A percentile compares a stretch with the other conserved stretches of the same genome.
Evolutionary conservation across 495 filamentous ascomycete species (phyloP).

Genomic region (Chaetomidium leptoderma): DNA sequence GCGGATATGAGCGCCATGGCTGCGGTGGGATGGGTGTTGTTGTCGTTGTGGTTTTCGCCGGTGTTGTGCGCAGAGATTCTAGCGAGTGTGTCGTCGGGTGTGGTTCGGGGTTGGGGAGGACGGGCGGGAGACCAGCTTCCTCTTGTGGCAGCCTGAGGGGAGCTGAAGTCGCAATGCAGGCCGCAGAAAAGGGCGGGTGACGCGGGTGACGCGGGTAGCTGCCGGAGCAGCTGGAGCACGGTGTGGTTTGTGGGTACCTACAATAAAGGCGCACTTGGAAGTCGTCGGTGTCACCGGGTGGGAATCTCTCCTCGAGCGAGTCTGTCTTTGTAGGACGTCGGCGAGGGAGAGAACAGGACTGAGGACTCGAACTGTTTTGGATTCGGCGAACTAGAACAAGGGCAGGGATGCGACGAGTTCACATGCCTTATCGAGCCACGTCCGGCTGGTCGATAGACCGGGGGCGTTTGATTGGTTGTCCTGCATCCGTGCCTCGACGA

Average conservation of each 20-base stretch:
- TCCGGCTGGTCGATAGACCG: conserved; percentile 9
- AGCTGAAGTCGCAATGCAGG: neutral
- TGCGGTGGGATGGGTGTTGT: neutral
- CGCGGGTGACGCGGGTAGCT: neutral
- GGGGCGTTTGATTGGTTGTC: conserved; percentile 5
- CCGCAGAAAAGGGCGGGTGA: neutral
- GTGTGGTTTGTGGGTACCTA: neutral
- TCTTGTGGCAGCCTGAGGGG: neutral
- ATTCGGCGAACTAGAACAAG: neutral
- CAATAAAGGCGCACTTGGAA: neutral
- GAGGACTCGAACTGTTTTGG: no score
- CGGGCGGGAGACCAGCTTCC: neutral
- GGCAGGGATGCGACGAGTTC: neutral
- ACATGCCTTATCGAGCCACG: conserved; percentile 17
- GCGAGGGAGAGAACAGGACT: neutral
- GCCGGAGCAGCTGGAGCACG: neutral
- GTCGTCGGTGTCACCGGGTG: neutral
- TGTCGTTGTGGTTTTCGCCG: neutral
- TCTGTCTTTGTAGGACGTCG: neutral
- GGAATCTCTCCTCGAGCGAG: neutral
- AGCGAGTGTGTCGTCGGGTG: neutral
- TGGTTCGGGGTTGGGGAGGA: neutral
- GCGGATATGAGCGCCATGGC: conserved; percentile 74
- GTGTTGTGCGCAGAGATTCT: conserved; percentile 1
- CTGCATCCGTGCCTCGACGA: neutral